phyloP scores from a whole-genome alignment of 2,329 filamentous ascomycete genomes.

The Botrytis fragariae region DNA sequence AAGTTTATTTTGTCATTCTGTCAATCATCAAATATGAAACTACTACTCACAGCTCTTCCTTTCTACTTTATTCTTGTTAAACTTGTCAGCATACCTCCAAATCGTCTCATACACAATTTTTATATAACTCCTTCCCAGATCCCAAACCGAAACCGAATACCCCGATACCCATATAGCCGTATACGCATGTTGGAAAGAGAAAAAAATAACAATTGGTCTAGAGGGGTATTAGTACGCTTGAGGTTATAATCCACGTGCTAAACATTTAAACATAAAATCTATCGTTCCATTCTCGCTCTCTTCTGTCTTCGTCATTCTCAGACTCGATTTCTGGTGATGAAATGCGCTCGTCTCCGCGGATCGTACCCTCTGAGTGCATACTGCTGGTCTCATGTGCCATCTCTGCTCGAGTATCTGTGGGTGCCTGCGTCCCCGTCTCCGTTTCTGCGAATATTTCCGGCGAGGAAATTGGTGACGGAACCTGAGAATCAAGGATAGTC shows the following conservation, averaged over 20 bases:
- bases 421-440: not conserved
- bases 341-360: slow-evolving; percentile 13
- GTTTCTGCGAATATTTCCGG: not conserved
- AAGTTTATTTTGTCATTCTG: slow-evolving; percentile 17
- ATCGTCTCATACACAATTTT: slow-evolving; percentile 19
- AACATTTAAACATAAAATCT: slow-evolving; percentile 16
- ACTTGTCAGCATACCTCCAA: slow-evolving; percentile 5
- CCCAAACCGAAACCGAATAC: slow-evolving; percentile 1
- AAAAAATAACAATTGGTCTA: slow-evolving; percentile 1
- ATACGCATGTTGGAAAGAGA: slow-evolving; percentile 5
- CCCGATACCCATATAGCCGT: not conserved
- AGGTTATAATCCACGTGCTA: not conserved
- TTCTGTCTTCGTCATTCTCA: not conserved
- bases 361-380: slow-evolving; percentile 10
- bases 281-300: slow-evolving; percentile 5
- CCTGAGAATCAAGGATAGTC: slow-evolving; percentile 10
- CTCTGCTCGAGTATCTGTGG: not conserved
- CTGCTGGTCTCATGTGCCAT: slow-evolving; percentile 4
- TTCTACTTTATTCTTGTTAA: not conserved
- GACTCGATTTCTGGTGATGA: not conserved
- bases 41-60: not conserved
- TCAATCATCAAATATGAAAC: slow-evolving; percentile 17
- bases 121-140: slow-evolving; percentile 17
- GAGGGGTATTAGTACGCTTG: slow-evolving; percentile 23
- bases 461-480: not conserved